Evolutionary conservation across 1,284 basidiomycete genomes (phyloP).

Genomic region (Abortiporus biennis): DNA sequence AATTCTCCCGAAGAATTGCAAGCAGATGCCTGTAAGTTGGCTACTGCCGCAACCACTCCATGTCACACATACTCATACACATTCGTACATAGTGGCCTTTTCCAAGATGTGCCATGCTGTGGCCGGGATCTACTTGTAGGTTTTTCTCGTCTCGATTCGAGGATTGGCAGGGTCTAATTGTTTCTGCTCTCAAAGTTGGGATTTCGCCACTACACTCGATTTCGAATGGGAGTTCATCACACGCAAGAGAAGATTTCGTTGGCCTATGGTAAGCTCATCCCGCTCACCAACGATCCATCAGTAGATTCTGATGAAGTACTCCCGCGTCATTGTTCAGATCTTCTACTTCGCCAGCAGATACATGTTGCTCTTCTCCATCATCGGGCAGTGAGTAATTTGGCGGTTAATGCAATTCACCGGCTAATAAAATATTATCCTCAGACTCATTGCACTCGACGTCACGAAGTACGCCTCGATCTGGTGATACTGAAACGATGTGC

Average conservation of each 20-base stretch:
- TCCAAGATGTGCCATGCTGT: background rate
- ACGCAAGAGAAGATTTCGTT: background rate
- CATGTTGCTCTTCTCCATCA: background rate
- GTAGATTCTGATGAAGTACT: background rate
- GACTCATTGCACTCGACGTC: background rate
- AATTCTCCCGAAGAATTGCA: slow-evolving; percentile 42
- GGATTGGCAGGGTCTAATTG: background rate
- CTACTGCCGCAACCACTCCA: no score
- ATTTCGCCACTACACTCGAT: background rate
- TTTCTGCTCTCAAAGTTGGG: background rate
- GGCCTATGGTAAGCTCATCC: background rate
- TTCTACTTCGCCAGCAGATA: background rate
- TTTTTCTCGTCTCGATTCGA: background rate
- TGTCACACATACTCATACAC: no score
- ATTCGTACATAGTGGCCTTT: background rate
- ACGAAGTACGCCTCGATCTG: background rate
- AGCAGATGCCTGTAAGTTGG: slow-evolving; percentile 45
- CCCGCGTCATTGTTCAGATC: background rate
- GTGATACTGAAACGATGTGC: background rate
- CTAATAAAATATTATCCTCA: background rate
- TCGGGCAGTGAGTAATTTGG: background rate
- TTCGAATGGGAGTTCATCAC: background rate
- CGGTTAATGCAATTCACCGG: background rate
- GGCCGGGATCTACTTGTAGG: background rate
- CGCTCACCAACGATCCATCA: background rate